phyloP scores from a whole-genome alignment of 768 basidiomycete genomes.

The Termitomyces sp. region DNA sequence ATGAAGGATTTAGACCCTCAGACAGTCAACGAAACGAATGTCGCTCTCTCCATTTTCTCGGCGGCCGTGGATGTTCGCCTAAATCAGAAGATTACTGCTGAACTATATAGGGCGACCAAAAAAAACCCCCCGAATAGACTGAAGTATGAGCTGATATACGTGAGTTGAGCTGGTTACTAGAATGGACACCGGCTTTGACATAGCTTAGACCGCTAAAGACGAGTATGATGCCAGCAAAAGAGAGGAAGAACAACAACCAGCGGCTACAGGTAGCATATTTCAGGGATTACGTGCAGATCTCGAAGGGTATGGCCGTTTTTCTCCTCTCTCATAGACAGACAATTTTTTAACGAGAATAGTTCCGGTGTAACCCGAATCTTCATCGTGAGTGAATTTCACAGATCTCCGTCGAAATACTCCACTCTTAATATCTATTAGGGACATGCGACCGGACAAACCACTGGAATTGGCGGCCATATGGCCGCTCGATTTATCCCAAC shows the following conservation, averaged over 20 bases:
- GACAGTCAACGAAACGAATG: conserved; percentile 42
- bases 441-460: conserved; percentile 89
- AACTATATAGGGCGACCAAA: conserved; percentile 89
- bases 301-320: conserved; percentile 51
- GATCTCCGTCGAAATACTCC: background rate
- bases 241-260: conserved; percentile 56
- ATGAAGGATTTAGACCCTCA: conserved; percentile 30
- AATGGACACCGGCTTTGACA: background rate
- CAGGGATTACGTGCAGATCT: conserved; percentile 84
- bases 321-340: background rate
- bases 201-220: conserved; percentile 66
- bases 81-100: conserved; percentile 59
- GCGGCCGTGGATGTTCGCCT: conserved; percentile 61
- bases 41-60: conserved; percentile 60
- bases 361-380: conserved; percentile 73
- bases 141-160: conserved; percentile 82
- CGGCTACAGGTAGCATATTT: conserved; percentile 75
- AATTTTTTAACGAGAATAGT: conserved; percentile 27
- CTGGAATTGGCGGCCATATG: conserved; percentile 64
- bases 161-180: conserved; percentile 25
- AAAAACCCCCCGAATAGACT: conserved; percentile 81
- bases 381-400: conserved; percentile 47
- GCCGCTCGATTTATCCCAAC: conserved; percentile 90
- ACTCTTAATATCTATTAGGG: conserved; percentile 46
- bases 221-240: conserved; percentile 71